A percentile compares a stretch with the other conserved stretches of the same genome.
Evolutionary conservation across 331 rosid genomes (phyloP).

Genomic region (Cucumis variabilis): DNA sequence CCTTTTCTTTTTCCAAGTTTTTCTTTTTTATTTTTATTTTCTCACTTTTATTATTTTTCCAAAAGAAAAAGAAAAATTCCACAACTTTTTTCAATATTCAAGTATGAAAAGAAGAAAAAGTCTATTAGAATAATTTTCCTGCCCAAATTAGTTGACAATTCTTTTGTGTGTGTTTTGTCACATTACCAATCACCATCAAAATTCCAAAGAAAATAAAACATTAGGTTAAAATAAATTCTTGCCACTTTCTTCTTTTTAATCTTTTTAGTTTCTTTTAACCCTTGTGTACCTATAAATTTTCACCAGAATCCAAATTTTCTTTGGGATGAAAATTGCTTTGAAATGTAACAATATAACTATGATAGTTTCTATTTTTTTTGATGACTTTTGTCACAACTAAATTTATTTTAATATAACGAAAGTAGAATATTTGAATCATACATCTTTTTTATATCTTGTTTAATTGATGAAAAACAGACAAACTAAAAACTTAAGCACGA

Average conservation of each 20-base stretch:
- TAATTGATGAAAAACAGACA: too few relatives aligned
- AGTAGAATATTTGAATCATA: too few relatives aligned
- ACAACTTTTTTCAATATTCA: constrained; percentile 1
- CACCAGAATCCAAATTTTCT: too few relatives aligned
- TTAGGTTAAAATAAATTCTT: neutral
- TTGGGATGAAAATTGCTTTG: too few relatives aligned
- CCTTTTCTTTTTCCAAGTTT: constrained; percentile 15
- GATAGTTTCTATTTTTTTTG: too few relatives aligned
- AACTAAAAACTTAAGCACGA: too few relatives aligned
- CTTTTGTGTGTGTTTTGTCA: constrained; percentile 7
- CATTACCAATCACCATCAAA: constrained; percentile 21
- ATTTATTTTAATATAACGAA: too few relatives aligned
- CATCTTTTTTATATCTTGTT: too few relatives aligned
- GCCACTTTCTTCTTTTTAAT: neutral
- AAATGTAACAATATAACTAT: too few relatives aligned
- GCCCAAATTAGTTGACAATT: constrained; percentile 22
- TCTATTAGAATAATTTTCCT: neutral
- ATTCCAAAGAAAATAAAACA: neutral
- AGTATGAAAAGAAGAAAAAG: constrained; percentile 29
- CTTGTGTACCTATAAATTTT: neutral
- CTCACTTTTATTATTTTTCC: constrained; percentile 7
- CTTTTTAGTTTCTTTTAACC: neutral
- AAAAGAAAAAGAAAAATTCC: neutral
- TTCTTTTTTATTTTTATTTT: neutral
- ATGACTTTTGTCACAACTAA: too few relatives aligned